Evolutionary conservation across 306 rosid genomes (phyloP), one percentile per base, ranked within the genome.

Genomic region (Abrus precatorius): DNA sequence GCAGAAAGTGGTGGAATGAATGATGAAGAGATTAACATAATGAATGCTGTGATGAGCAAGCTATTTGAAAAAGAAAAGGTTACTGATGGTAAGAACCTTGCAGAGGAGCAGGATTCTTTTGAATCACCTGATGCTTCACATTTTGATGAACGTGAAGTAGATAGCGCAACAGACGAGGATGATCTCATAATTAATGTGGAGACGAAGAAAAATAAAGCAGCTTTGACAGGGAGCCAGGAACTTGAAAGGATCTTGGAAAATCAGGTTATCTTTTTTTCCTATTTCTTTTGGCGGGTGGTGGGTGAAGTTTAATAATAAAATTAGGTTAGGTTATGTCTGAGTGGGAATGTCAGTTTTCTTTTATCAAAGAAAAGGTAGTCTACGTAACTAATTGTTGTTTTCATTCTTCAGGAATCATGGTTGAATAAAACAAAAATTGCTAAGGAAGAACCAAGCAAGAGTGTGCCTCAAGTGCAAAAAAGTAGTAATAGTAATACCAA

Each of bases 31-130:
- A 80, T 93, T 63, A 72, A 70, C 52, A 79, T 91, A 64, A 95
- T 95, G 97, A 90, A 86, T 69, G 78, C 86, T 32, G 97, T 95
- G 53, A 86, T 95, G 94, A 88, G 68, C 77, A 90, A 80, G 85
- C 85, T 95, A 77, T 52, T 95, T 28, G 86, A 84, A 80, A 89
- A 76, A 67, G 86, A 88, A 75, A 86, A 85, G 8, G 59, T 52
- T 73, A 84, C 87, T 33, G 10, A 29, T 55, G 2, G 65, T 55
- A 74, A 49, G 79, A 57, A 47, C 50, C 38, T 64, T 38, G 84
- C 44, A 50, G 80, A 78, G 53, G 40, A 66, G 75, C 79, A 55
- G 61, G 61, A 79, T 68, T 76, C 83, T 3, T 30, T 63, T 65
- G 81, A 57, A 32, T 68, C 84, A 75, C 72, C 72, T 32, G 70